Percentiles rank a stretch among this genome's conserved stretches.
These are phyloP conservation scores for Sungouiozyma intestinalis DNA, from an alignment of 805 yeast species.

Conservation along the genomic window DNA sequence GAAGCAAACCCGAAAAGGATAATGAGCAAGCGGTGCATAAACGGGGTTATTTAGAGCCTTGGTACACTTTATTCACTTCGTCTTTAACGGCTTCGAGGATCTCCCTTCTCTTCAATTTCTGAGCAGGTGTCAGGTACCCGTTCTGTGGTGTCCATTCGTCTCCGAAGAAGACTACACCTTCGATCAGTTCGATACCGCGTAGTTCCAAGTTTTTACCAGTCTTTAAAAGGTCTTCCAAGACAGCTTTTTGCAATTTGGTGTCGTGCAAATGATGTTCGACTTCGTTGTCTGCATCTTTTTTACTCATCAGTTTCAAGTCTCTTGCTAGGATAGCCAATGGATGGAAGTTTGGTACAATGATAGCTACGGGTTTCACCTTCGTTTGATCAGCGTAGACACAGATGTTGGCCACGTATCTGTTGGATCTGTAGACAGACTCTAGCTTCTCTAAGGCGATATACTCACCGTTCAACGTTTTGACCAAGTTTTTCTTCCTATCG, in stretches of 20 bases:
- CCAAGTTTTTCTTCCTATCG: constrained; percentile 92
- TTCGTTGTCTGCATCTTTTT: constrained; percentile 30
- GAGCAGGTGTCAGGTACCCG: constrained; percentile 91
- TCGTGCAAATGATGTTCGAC: constrained; percentile 44
- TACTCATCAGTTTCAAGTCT: constrained; percentile 40
- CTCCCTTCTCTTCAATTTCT: constrained; percentile 88
- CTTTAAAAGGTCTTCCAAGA: constrained; percentile 47
- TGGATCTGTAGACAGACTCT: constrained; percentile 84
- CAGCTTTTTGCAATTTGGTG: constrained; percentile 41
- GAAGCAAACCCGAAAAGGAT: no score
- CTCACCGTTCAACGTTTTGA: constrained; percentile 94
- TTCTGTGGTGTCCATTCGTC: constrained; percentile 98
- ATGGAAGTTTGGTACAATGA: constrained; percentile 70
- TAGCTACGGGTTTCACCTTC: constrained; percentile 87
- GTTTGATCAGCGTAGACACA: constrained; percentile 88
- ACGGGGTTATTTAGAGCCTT: background rate
- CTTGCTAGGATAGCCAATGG: constrained; percentile 52
- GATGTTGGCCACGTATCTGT: constrained; percentile 61
- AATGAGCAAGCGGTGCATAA: no score
- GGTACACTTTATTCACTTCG: constrained; percentile 57
- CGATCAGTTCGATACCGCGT: constrained; percentile 73
- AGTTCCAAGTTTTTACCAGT: constrained; percentile 80
- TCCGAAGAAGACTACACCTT: constrained; percentile 66
- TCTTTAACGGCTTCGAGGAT: constrained; percentile 61
- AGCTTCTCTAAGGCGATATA: constrained; percentile 93